Evolutionary conservation across 805 yeast genomes (phyloP), one percentile per base, ranked within the genome.

Genomic region (Wickerhamiella australiensis): DNA sequence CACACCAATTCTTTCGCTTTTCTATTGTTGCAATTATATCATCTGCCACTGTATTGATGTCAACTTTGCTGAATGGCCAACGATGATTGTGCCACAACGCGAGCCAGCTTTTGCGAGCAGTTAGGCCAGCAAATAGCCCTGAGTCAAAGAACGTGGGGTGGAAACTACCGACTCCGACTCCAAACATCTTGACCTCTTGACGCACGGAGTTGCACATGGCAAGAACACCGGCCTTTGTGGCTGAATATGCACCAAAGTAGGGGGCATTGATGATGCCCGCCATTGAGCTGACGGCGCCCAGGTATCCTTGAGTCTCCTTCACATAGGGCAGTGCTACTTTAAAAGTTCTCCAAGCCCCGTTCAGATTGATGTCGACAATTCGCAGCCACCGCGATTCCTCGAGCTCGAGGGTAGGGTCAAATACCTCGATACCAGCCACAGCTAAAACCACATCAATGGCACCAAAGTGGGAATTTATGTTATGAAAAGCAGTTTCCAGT

Each of bases 61-160:
- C 38, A 17, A 18, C 38, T 18, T 35, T 35, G 3, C 11, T 12
- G 12, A 35, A 35, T 4, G 38, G 38, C 22, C 22, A 35, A 12
- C 12, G 5, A 11, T 35, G 38, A 11, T 18, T 18, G 6, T 9
- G 8, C 38, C 38, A 35, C 3, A 35, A 6, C 11, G 38, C 12
- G 4, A 5, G 38, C 38, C 38, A 35, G 38, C 38, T 35, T 35
- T 35, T 15, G 25, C 42, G 25, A 3, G 23, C 8, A 43, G 72
- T 74, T 62, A 85, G 95, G 55, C 77, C 42, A 13, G 22, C 23
- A 9, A 46, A 18, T 31, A 46, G 35, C 12, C 26, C 26, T 5
- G 43, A 25, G 36, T 46, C 43, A 36, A 46, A 46, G 20, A 46
- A 46, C 42, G 26, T 46, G 5, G 49, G 49, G 26, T 36, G 43